A percentile compares a stretch with the other conserved stretches of the same genome.
Conservation (phyloP, 345 rosid genomes). For the Carallia brachiata region DNA sequence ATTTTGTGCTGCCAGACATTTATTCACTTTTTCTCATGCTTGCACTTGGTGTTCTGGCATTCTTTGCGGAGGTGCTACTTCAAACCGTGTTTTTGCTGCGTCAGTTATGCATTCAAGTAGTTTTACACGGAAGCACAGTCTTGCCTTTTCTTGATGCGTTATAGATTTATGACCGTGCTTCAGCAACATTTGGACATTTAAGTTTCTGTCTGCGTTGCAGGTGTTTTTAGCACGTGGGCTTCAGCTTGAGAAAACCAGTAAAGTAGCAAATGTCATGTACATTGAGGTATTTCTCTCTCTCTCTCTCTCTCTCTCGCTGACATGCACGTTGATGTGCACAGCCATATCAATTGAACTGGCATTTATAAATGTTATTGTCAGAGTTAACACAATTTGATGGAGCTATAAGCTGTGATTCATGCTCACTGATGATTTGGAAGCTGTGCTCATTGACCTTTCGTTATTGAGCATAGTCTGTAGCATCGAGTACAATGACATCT, state of each 20-base stretch:
- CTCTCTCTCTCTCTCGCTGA: neutral
- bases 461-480: too few relatives aligned
- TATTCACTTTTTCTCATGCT: slow-evolving; percentile 54
- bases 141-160: too few relatives aligned
- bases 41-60: slow-evolving; percentile 61
- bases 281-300: slow-evolving; percentile 44
- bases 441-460: too few relatives aligned
- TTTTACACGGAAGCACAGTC: too few relatives aligned
- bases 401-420: too few relatives aligned
- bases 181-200: slow-evolving; percentile 8
- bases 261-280: slow-evolving; percentile 66
- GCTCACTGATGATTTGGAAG: too few relatives aligned
- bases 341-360: neutral
- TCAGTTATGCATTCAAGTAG: neutral
- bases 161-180: neutral
- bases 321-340: neutral
- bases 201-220: slow-evolving; percentile 31
- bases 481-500: too few relatives aligned
- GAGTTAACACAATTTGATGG: too few relatives aligned
- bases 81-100: neutral
- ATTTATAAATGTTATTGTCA: neutral
- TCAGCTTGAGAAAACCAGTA: slow-evolving; percentile 87
- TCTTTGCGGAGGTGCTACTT: slow-evolving; percentile 68
- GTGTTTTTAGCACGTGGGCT: slow-evolving; percentile 76
- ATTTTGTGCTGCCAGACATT: slow-evolving; percentile 61